Percentiles rank a stretch among this genome's conserved stretches.
phyloP scores from a whole-genome alignment of 768 basidiomycete genomes.

The Lactifluus subvellereus region DNA sequence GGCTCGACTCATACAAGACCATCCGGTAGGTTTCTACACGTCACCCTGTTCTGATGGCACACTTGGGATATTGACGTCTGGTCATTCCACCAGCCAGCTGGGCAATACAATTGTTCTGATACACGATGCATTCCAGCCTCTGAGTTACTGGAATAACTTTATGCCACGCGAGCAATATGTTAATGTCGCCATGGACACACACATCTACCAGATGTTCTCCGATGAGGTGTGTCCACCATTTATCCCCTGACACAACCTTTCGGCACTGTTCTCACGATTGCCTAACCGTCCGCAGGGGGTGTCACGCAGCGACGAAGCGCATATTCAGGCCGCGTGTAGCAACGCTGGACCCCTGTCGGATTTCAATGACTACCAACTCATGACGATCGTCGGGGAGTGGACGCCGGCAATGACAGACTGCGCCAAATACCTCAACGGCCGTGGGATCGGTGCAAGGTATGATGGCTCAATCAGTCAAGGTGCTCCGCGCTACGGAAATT shows the following conservation, averaged over 20 bases:
- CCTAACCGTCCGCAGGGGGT: conserved; percentile 35
- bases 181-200: conserved; percentile 75
- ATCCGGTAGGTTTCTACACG: conserved; percentile 44
- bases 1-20: conserved; percentile 67
- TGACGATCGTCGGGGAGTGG: conserved; percentile 89
- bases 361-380: conserved; percentile 47
- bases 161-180: conserved; percentile 45
- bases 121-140: conserved; percentile 74
- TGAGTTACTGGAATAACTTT: conserved; percentile 65
- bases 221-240: conserved; percentile 35
- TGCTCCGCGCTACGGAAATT: conserved; percentile 65
- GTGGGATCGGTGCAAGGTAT: conserved; percentile 58
- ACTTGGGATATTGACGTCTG: conserved; percentile 36
- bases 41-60: conserved; percentile 12
- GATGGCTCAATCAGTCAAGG: conserved; percentile 55
- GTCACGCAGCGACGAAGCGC: conserved; percentile 43
- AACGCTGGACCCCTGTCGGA: conserved; percentile 39
- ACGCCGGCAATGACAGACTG: conserved; percentile 73
- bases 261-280: background rate
- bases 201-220: conserved; percentile 74
- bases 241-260: background rate
- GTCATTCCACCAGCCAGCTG: conserved; percentile 38
- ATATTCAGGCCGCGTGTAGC: conserved; percentile 57
- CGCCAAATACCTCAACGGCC: conserved; percentile 78
- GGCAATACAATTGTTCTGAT: conserved; percentile 61